Evolutionary conservation across 352 stramenopile species (phyloP).

Genomic region (Phytopythium mirpurense): DNA sequence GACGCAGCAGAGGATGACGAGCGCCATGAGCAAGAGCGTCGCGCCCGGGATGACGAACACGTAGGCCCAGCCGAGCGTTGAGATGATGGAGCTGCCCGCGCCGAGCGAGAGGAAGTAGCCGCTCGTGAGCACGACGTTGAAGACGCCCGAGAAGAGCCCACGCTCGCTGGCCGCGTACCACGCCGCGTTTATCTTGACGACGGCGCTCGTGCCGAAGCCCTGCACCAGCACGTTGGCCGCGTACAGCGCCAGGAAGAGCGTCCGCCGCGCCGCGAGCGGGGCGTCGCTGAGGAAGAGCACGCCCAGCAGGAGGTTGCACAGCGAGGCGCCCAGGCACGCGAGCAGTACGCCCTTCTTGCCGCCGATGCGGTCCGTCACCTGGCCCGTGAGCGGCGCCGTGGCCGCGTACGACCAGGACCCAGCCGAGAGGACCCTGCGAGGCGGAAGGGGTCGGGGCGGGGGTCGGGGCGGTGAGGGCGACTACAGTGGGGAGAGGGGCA

Average conservation of each 20-base stretch:
- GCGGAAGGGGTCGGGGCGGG: too few species aligned
- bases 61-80: constrained; percentile 57
- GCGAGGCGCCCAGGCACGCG: constrained; percentile 47
- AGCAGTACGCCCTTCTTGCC: constrained; percentile 70
- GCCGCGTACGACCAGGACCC: constrained; percentile 69
- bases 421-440: constrained; percentile 49
- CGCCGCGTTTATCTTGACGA: constrained; percentile 83
- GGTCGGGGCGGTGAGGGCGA: background rate
- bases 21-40: constrained; percentile 48
- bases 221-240: constrained; percentile 65
- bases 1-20: constrained; percentile 45
- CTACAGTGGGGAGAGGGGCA: too few species aligned
- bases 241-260: constrained; percentile 58
- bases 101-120: constrained; percentile 72
- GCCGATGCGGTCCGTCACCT: constrained; percentile 67
- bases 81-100: constrained; percentile 54
- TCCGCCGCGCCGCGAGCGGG: constrained; percentile 22
- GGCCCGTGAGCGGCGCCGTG: constrained; percentile 61
- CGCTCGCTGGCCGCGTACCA: constrained; percentile 65
- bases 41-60: constrained; percentile 61
- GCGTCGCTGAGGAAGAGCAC: constrained; percentile 43
- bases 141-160: constrained; percentile 63
- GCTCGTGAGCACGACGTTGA: constrained; percentile 76
- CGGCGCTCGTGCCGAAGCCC: constrained; percentile 70
- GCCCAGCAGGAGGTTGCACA: constrained; percentile 61